These are phyloP conservation scores for Halenospora varia DNA, from an alignment of 495 filamentous ascomycete species.

Conservation along the genomic window DNA sequence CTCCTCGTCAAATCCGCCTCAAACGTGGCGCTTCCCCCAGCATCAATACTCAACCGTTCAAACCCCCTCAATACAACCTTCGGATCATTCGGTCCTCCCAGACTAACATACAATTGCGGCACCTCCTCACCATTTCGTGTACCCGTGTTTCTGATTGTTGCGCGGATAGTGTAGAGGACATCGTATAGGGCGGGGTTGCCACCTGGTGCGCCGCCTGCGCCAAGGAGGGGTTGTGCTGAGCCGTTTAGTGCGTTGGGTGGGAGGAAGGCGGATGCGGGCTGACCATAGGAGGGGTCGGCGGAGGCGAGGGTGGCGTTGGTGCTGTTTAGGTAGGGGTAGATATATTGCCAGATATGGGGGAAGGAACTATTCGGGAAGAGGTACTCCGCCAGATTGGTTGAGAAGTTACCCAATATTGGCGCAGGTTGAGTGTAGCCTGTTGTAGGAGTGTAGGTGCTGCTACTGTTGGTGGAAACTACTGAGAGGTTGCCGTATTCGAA, in stretches of 20 bases:
- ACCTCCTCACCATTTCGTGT: conserved; percentile 71
- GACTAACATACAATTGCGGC: conserved; percentile 79
- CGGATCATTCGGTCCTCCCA: conserved; percentile 74
- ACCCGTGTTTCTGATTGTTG: conserved; percentile 81
- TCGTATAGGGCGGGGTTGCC: conserved; percentile 84
- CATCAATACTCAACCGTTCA: conserved; percentile 69
- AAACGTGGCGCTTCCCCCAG: conserved; percentile 65
- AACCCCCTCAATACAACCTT: conserved; percentile 74
- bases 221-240: conserved; percentile 61
- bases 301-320: conserved; percentile 61
- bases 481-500: conserved; percentile 78
- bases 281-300: conserved; percentile 64
- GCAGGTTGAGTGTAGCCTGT: conserved; percentile 64
- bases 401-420: conserved; percentile 63
- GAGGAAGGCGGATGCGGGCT: conserved; percentile 55
- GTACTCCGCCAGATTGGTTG: conserved; percentile 62
- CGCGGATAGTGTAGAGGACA: conserved; percentile 70
- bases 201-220: conserved; percentile 65
- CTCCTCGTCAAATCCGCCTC: conserved; percentile 66
- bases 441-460: conserved; percentile 60
- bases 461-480: conserved; percentile 40
- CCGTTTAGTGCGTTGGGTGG: conserved; percentile 63
- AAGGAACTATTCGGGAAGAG: conserved; percentile 63
- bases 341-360: conserved; percentile 50
- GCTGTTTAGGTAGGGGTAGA: conserved; percentile 89